Conservation (phyloP, 768 basidiomycete species). For the Amanita inopinata region DNA sequence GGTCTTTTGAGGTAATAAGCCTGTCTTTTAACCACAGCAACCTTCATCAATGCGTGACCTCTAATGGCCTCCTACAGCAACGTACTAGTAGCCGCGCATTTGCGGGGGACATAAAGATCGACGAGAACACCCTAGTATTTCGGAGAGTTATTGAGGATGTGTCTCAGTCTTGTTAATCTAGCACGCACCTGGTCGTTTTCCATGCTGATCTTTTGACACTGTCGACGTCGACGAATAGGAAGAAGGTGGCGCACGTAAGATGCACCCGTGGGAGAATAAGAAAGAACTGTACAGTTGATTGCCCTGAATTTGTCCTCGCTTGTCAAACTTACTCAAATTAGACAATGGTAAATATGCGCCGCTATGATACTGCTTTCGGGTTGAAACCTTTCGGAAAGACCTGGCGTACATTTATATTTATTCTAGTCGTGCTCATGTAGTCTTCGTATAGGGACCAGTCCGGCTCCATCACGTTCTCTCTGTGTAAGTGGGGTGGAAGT, state of each 20-base stretch:
- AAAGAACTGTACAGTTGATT: constrained; percentile 29
- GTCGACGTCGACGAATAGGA: constrained; percentile 17
- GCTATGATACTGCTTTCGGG: constrained; percentile 13
- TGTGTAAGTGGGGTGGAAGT: constrained; percentile 50
- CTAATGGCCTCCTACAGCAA: constrained; percentile 16
- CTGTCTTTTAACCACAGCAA: constrained; percentile 52
- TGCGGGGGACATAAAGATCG: constrained; percentile 99
- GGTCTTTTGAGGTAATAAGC: constrained; percentile 97
- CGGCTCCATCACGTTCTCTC: constrained; percentile 15
- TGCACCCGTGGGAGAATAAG: constrained; percentile 25
- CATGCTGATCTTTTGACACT: constrained; percentile 39
- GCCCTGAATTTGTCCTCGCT: neutral
- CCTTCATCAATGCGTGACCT: constrained; percentile 6
- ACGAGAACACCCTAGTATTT: constrained; percentile 82
- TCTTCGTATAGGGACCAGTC: constrained; percentile 55
- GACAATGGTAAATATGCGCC: neutral
- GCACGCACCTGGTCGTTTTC: constrained; percentile 82
- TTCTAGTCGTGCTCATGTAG: constrained; percentile 60
- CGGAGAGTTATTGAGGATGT: constrained; percentile 3
- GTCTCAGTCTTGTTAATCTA: constrained; percentile 5
- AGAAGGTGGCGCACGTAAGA: constrained; percentile 15
- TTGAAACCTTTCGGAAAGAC: constrained; percentile 70
- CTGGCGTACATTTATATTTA: constrained; percentile 91
- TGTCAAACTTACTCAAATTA: neutral
- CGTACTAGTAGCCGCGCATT: constrained; percentile 95